Percentiles rank a stretch among this genome's conserved stretches.
Conservation (phyloP, 306 rosid genomes). For the Rosa persica region DNA sequence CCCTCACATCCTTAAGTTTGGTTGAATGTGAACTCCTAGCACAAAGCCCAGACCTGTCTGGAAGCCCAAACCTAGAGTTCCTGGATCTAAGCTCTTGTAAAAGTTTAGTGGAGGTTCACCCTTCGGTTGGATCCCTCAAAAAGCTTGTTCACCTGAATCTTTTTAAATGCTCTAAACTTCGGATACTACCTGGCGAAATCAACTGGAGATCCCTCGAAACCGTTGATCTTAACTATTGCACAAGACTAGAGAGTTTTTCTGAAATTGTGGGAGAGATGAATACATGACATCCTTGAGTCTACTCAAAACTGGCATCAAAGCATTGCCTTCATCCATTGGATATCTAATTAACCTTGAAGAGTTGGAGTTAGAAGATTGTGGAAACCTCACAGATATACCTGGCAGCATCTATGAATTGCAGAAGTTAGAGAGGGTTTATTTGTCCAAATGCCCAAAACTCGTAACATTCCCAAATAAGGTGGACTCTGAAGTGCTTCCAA, state of each 20-base stretch:
- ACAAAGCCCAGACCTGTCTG: too few relatives aligned
- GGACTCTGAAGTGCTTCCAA: background rate
- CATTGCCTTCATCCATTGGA: background rate
- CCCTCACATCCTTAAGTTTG: too few relatives aligned
- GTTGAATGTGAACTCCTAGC: too few relatives aligned
- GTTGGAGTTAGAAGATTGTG: background rate
- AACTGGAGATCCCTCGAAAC: background rate
- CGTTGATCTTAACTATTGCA: fast-evolving
- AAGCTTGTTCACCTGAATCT: too few relatives aligned
- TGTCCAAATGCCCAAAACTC: background rate
- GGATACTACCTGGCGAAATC: background rate
- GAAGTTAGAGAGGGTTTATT: background rate
- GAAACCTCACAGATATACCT: background rate
- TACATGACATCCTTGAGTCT: background rate
- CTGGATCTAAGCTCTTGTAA: too few relatives aligned
- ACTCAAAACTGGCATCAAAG: background rate
- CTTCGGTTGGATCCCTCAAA: too few relatives aligned
- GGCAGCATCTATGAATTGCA: background rate
- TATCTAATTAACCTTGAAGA: background rate
- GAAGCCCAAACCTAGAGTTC: too few relatives aligned
- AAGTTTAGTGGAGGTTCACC: too few relatives aligned
- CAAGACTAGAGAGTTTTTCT: background rate
- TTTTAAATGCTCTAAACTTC: too few relatives aligned
- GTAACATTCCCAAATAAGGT: background rate
- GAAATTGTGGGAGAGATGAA: conserved; percentile 1